Evolutionary conservation across 345 rosid genomes (phyloP).

Genomic region (Physaria fendleri): DNA sequence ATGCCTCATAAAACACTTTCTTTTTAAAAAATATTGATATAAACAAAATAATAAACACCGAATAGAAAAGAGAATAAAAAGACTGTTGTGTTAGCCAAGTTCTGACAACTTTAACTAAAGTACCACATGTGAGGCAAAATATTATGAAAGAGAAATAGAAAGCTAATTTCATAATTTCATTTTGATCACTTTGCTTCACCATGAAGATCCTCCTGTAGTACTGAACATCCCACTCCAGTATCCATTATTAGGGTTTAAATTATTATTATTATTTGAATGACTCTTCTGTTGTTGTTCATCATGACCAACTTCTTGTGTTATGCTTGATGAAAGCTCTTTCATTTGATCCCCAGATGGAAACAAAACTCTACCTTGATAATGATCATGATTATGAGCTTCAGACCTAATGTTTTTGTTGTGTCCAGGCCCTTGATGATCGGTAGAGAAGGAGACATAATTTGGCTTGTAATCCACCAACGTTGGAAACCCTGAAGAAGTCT

Average conservation of each 20-base stretch:
- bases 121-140: conserved; percentile 27
- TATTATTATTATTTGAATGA: conserved; percentile 22
- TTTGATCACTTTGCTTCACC: conserved; percentile 34
- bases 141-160: conserved; percentile 22
- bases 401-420: conserved; percentile 17
- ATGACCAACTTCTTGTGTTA: conserved; percentile 32
- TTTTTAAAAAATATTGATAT: no score
- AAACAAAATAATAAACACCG: no score
- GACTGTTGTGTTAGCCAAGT: conserved; percentile 31
- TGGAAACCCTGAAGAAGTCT: conserved; percentile 34
- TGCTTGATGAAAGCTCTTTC: conserved; percentile 32
- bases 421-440: conserved; percentile 18
- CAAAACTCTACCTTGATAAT: conserved; percentile 28
- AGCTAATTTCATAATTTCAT: conserved; percentile 27
- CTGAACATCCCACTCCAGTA: conserved; percentile 38
- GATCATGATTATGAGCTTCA: conserved; percentile 12
- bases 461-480: conserved; percentile 29
- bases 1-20: no score
- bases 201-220: conserved; percentile 31
- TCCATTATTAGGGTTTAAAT: conserved; percentile 30
- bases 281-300: conserved; percentile 32
- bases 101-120: conserved; percentile 38
- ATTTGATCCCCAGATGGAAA: conserved; percentile 33
- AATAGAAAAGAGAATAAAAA: conserved; percentile 7
- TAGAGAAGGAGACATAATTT: conserved; percentile 25